Evolutionary conservation across 2,329 filamentous ascomycete species (phyloP).

Genomic region (Plectosphaerella cucumerina): DNA sequence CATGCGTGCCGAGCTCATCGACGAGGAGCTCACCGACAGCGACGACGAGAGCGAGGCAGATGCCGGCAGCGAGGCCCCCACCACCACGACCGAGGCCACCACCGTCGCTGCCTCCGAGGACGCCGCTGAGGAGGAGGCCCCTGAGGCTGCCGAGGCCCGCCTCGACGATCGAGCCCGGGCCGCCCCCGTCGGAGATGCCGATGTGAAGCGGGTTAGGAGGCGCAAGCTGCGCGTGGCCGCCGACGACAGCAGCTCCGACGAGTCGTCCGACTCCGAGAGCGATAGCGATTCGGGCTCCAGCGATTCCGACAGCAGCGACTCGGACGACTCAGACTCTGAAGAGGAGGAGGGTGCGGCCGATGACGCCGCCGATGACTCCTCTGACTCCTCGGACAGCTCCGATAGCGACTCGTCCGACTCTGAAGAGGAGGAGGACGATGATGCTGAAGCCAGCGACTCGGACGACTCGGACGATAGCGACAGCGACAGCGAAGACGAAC

Average conservation of each 20-base stretch:
- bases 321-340: constrained; percentile 22
- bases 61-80: constrained; percentile 14
- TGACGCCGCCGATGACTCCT: constrained; percentile 22
- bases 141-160: constrained; percentile 9
- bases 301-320: constrained; percentile 23
- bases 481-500: constrained; percentile 2
- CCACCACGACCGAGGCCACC: constrained; percentile 9
- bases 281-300: constrained; percentile 24
- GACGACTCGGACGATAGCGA: constrained; percentile 16
- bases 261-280: constrained; percentile 24
- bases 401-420: constrained; percentile 39
- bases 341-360: constrained; percentile 30
- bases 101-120: constrained; percentile 17
- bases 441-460: constrained; percentile 26
- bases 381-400: constrained; percentile 25
- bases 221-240: constrained; percentile 47
- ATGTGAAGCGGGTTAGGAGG: constrained; percentile 17
- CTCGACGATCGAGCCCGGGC: constrained; percentile 4
- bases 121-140: constrained; percentile 10
- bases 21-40: constrained; percentile 49
- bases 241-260: constrained; percentile 34
- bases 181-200: constrained; percentile 9
- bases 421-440: constrained; percentile 24
- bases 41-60: constrained; percentile 32
- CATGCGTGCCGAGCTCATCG: constrained; percentile 56